Percentiles rank a stretch among this genome's conserved stretches.
phyloP scores from a whole-genome alignment of 1,284 basidiomycete species.

The Boletus hoseneyae region DNA sequence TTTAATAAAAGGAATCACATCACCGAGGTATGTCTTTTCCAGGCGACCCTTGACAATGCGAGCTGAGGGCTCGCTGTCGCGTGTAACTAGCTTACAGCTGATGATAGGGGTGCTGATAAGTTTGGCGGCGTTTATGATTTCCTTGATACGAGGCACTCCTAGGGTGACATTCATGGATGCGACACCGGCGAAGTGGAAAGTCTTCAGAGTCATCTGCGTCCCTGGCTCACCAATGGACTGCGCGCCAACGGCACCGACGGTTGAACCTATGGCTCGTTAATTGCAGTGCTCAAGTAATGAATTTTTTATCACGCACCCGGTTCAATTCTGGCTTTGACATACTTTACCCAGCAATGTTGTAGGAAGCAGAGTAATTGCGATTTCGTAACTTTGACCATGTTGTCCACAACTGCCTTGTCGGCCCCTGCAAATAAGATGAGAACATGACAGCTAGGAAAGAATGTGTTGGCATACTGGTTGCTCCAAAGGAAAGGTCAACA shows the following conservation, averaged over 20 bases:
- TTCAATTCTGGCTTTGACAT: constrained; percentile 92
- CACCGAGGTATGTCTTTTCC: constrained; percentile 93
- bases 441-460: constrained; percentile 3
- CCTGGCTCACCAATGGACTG: constrained; percentile 99
- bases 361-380: constrained; percentile 80
- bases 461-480: constrained; percentile 47
- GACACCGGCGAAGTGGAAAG: constrained; percentile 99
- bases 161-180: constrained; percentile 99
- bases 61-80: constrained; percentile 84
- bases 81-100: constrained; percentile 88
- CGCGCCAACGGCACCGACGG: constrained; percentile 97
- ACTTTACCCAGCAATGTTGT: constrained; percentile 85
- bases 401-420: constrained; percentile 76
- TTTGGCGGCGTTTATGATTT: constrained; percentile 99
- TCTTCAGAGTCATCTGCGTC: constrained; percentile 99
- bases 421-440: constrained; percentile 41
- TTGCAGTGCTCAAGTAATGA: neutral
- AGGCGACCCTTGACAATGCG: constrained; percentile 96
- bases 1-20: constrained; percentile 48
- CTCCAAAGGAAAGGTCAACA: constrained; percentile 76
- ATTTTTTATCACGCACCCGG: constrained; percentile 52
- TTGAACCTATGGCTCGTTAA: constrained; percentile 62
- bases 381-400: constrained; percentile 88
- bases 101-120: constrained; percentile 98
- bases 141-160: constrained; percentile 99